These are phyloP conservation scores for Wallacemonas sp. DNA, from an alignment of 208 protist species.

Conservation along the genomic window DNA sequence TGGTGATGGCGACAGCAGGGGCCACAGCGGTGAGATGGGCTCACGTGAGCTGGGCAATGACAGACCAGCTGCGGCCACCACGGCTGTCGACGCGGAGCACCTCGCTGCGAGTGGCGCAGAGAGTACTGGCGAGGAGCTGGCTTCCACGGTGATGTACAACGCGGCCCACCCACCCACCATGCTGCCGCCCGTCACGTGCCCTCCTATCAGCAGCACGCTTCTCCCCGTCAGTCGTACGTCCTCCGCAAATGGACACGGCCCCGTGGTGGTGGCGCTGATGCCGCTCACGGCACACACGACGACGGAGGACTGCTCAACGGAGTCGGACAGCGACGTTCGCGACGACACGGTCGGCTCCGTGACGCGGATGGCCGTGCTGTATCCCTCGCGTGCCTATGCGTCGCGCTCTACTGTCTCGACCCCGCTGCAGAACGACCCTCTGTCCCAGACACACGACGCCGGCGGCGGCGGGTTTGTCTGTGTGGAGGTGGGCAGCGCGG, in stretches of 20 bases:
- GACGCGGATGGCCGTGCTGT: slow-evolving; percentile 1
- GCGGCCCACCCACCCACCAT: neutral
- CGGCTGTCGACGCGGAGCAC: too few relatives aligned
- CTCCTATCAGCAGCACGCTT: neutral
- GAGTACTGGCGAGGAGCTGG: slow-evolving; percentile 10
- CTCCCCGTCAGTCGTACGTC: too few relatives aligned
- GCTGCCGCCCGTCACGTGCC: neutral
- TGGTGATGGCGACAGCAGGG: too few relatives aligned
- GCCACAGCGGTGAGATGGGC: too few relatives aligned
- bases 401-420: neutral
- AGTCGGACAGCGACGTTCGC: slow-evolving; percentile 5
- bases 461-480: too few relatives aligned
- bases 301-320: neutral
- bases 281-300: neutral
- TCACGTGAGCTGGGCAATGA: too few relatives aligned
- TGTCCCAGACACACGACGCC: too few relatives aligned
- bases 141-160: slow-evolving; percentile 2
- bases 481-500: too few relatives aligned
- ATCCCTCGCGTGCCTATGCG: neutral
- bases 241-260: too few relatives aligned
- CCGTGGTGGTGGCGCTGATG: neutral
- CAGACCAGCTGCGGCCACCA: too few relatives aligned
- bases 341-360: slow-evolving; percentile 12
- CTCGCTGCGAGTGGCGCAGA: too few relatives aligned
- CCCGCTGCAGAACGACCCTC: neutral